Evolutionary conservation across 805 yeast genomes (phyloP).

Genomic region (Starmerella floricola): DNA sequence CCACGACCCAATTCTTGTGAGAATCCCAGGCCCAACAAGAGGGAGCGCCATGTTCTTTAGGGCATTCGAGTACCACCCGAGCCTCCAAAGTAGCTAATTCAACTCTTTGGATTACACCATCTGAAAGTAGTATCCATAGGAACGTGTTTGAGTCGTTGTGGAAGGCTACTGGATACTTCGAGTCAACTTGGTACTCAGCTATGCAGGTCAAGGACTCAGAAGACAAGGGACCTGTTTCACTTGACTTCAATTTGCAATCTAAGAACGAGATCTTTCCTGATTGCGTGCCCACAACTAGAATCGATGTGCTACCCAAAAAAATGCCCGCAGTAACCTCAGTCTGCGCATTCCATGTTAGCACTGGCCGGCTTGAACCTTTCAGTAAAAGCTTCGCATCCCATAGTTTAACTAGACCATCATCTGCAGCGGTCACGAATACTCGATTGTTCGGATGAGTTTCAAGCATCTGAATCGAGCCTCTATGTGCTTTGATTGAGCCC

Average conservation of each 20-base stretch:
- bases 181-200: conserved; percentile 2
- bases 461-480: conserved; percentile 45
- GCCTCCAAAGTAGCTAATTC: conserved; percentile 49
- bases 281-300: conserved; percentile 44
- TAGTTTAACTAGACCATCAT: conserved; percentile 54
- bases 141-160: conserved; percentile 19
- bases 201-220: conserved; percentile 4
- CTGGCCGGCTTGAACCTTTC: conserved; percentile 36
- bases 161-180: conserved; percentile 37
- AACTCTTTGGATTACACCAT: conserved; percentile 29
- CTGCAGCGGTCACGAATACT: conserved; percentile 67
- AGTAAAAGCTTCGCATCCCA: conserved; percentile 69
- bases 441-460: conserved; percentile 49
- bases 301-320: conserved; percentile 44
- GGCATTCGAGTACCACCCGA: conserved; percentile 37
- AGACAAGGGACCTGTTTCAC: conserved; percentile 6
- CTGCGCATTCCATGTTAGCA: conserved; percentile 27
- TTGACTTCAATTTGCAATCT: conserved; percentile 18
- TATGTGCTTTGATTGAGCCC: conserved; percentile 52
- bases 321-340: conserved; percentile 39
- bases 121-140: conserved; percentile 18
- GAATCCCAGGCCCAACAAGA: conserved; percentile 47
- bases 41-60: conserved; percentile 53
- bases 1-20: conserved; percentile 47
- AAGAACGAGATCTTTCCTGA: conserved; percentile 37